phyloP scores from a whole-genome alignment of 2,329 filamentous ascomycete species.

The Sclerotinia glacialis region DNA sequence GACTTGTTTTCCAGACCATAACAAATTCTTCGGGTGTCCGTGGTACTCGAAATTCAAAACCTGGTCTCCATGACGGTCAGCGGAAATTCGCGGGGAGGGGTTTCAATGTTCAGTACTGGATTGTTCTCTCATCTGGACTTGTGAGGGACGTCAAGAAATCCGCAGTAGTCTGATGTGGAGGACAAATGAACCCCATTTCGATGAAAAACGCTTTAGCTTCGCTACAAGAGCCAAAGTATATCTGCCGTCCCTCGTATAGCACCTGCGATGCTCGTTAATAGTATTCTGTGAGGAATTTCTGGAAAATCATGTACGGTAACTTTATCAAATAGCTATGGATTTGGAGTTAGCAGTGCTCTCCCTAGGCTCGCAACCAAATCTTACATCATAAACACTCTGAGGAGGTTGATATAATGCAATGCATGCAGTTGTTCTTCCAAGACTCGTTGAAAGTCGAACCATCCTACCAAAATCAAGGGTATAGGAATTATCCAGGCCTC shows the following conservation, averaged over 20 bases:
- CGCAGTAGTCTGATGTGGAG: slow-evolving; percentile 51
- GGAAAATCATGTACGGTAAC: slow-evolving; percentile 40
- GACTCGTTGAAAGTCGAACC: slow-evolving; percentile 62
- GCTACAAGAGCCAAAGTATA: slow-evolving; percentile 65
- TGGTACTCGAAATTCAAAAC: slow-evolving; percentile 61
- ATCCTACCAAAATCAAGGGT: slow-evolving; percentile 70
- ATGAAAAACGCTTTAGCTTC: slow-evolving; percentile 67
- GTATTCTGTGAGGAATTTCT: too few species aligned
- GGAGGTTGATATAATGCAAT: slow-evolving; percentile 73
- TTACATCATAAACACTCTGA: slow-evolving; percentile 63
- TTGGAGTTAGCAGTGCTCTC: neutral
- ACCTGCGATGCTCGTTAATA: slow-evolving; percentile 43
- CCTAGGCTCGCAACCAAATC: neutral
- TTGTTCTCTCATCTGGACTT: slow-evolving; percentile 45
- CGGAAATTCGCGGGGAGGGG: slow-evolving; percentile 24
- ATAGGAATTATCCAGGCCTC: slow-evolving; percentile 70
- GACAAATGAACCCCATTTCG: slow-evolving; percentile 69
- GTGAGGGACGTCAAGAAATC: slow-evolving; percentile 80
- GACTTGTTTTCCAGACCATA: slow-evolving; percentile 49
- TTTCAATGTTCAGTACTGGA: neutral
- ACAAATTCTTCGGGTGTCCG: slow-evolving; percentile 70
- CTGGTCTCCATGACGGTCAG: slow-evolving; percentile 43
- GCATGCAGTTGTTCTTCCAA: slow-evolving; percentile 58
- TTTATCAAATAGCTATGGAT: slow-evolving; percentile 58
- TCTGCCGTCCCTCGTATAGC: slow-evolving; percentile 64